A percentile compares a stretch with the other conserved stretches of the same genome.
phyloP scores from a whole-genome alignment of 2,329 filamentous ascomycete species.

The Lasiodiplodia hormozganensis region DNA sequence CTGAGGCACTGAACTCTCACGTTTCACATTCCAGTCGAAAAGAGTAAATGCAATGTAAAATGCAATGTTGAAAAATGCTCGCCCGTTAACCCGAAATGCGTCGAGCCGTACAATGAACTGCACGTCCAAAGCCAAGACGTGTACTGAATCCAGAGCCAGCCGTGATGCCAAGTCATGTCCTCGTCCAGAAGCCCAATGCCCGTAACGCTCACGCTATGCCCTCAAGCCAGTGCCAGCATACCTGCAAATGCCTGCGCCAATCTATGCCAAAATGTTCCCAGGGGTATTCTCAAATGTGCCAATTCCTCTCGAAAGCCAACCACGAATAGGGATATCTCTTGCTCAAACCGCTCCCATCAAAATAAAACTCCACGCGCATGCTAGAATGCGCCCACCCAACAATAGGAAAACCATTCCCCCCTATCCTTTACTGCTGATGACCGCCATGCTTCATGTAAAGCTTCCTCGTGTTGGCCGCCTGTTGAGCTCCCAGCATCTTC shows the following conservation, averaged over 20 bases:
- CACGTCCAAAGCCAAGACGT: conserved; percentile 22
- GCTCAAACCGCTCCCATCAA: neutral
- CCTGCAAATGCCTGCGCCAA: conserved; percentile 16
- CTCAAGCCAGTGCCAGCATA: conserved; percentile 12
- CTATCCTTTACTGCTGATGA: conserved; percentile 4
- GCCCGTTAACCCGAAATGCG: neutral
- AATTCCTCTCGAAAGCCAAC: conserved; percentile 21
- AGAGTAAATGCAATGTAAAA: neutral
- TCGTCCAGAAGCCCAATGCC: conserved; percentile 17
- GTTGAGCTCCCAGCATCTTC: conserved; percentile 58
- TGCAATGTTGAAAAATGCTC: neutral
- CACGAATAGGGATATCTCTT: conserved; percentile 29
- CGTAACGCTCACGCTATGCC: conserved; percentile 19
- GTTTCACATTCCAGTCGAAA: neutral
- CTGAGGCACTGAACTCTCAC: conserved; percentile 3
- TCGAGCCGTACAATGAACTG: conserved; percentile 3
- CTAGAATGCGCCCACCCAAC: conserved; percentile 8
- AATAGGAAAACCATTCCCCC: neutral
- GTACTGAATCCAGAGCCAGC: conserved; percentile 12
- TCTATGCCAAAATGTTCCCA: conserved; percentile 18
- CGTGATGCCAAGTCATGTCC: conserved; percentile 24
- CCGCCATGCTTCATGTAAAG: conserved; percentile 21
- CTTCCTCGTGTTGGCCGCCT: conserved; percentile 25
- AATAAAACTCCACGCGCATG: conserved; percentile 20
- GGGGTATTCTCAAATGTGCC: conserved; percentile 25